Conservation (phyloP, 2,329 filamentous ascomycete genomes). For the Stagonosporopsis chrysanthemi region DNA sequence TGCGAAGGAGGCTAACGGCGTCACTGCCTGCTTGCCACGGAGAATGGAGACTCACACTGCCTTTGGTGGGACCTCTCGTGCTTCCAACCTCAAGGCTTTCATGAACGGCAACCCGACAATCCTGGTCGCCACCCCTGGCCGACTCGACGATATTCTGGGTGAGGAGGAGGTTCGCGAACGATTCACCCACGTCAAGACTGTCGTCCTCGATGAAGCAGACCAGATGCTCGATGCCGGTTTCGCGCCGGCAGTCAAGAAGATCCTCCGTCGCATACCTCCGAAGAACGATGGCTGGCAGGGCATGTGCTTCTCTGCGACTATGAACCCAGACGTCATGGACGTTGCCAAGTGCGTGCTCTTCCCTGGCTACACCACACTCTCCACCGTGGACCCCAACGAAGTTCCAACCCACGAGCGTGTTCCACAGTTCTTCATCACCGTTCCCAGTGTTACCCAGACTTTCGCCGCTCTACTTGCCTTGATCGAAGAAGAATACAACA, state of each 20-base stretch:
- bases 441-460: constrained; percentile 53
- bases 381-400: constrained; percentile 56
- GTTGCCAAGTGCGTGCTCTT: constrained; percentile 56
- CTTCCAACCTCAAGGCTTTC: constrained; percentile 44
- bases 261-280: constrained; percentile 59
- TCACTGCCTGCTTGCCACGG: constrained; percentile 51
- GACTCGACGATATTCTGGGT: constrained; percentile 57
- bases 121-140: constrained; percentile 58
- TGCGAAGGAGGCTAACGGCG: constrained; percentile 54
- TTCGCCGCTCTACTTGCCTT: constrained; percentile 57
- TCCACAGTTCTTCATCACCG: constrained; percentile 57
- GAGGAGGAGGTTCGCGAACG: constrained; percentile 55
- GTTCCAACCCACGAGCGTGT: constrained; percentile 58
- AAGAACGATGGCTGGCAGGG: constrained; percentile 60
- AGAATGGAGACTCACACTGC: constrained; percentile 56
- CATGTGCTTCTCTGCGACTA: constrained; percentile 58
- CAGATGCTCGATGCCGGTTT: constrained; percentile 62
- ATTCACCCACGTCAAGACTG: constrained; percentile 54
- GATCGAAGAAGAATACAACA: constrained; percentile 53
- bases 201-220: constrained; percentile 56
- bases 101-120: constrained; percentile 50
- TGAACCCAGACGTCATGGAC: constrained; percentile 54
- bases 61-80: constrained; percentile 51
- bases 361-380: constrained; percentile 52
- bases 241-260: constrained; percentile 60